phyloP scores from a whole-genome alignment of 1,284 basidiomycete species.

The Baeospora myosura region DNA sequence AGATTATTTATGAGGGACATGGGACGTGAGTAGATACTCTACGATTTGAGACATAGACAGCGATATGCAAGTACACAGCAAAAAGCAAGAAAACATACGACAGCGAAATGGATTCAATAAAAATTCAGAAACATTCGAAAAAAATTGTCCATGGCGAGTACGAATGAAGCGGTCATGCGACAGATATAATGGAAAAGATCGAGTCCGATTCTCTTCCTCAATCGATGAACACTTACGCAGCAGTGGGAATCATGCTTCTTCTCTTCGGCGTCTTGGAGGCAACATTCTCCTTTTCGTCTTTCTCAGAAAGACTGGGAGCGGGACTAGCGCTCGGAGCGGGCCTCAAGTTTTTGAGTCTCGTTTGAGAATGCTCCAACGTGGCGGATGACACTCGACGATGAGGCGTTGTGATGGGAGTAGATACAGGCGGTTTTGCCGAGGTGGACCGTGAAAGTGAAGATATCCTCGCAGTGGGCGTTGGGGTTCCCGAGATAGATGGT shows the following conservation, averaged over 20 bases:
- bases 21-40: too few species aligned
- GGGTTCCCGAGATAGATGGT: conserved; percentile 27
- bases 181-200: too few species aligned
- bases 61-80: background rate
- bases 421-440: conserved; percentile 23
- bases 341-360: conserved; percentile 12
- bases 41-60: too few species aligned
- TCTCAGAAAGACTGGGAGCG: conserved; percentile 26
- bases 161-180: conserved; percentile 3
- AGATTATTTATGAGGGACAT: too few species aligned
- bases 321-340: conserved; percentile 18
- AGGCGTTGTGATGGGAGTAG: conserved; percentile 18
- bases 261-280: conserved; percentile 19
- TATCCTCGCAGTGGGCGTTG: conserved; percentile 26
- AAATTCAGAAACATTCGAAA: conserved; percentile 16
- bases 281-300: conserved; percentile 44
- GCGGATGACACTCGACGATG: conserved; percentile 12
- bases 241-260: conserved; percentile 18
- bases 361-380: conserved; percentile 19
- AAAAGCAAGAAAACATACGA: conserved; percentile 7
- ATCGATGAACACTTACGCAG: conserved; percentile 12
- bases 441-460: conserved; percentile 27
- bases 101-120: conserved; percentile 20
- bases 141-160: conserved; percentile 1
- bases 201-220: too few species aligned